Evolutionary conservation across 1,139 yeast genomes (phyloP).

Genomic region (Kodamaea sp.): DNA sequence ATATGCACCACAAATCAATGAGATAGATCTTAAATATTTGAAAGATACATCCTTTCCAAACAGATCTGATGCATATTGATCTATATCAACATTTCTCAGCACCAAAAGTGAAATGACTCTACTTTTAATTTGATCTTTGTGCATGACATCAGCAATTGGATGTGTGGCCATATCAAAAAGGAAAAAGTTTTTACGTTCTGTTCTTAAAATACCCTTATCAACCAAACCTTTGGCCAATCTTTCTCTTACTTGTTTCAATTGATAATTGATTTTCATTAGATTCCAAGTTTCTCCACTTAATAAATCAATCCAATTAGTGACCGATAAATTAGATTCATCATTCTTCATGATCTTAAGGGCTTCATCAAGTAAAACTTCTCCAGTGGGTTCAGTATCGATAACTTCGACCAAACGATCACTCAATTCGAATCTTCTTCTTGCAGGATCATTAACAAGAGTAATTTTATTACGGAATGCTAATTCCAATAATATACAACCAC

Average conservation of each 20-base stretch:
- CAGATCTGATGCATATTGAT: constrained; percentile 47
- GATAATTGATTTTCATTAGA: constrained; percentile 88
- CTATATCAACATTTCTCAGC: constrained; percentile 61
- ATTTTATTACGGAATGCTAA: constrained; percentile 88
- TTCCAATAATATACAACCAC: constrained; percentile 92
- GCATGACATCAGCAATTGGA: constrained; percentile 80
- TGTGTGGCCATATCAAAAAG: constrained; percentile 98
- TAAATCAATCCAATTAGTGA: constrained; percentile 90
- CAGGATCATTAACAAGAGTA: constrained; percentile 86
- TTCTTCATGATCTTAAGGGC: constrained; percentile 85
- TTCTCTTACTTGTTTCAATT: constrained; percentile 94
- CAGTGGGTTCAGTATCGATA: constrained; percentile 80
- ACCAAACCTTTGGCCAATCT: constrained; percentile 94
- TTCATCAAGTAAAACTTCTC: constrained; percentile 93
- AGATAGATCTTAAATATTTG: constrained; percentile 70
- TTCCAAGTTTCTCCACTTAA: constrained; percentile 98
- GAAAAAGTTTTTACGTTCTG: constrained; percentile 91
- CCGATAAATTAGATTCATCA: constrained; percentile 76
- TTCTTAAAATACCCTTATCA: constrained; percentile 94
- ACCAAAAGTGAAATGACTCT: constrained; percentile 70
- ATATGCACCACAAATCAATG: constrained; percentile 84
- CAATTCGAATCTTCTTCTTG: constrained; percentile 84
- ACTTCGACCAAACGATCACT: constrained; percentile 87
- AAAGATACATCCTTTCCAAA: constrained; percentile 71
- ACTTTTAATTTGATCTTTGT: constrained; percentile 76